A percentile compares a stretch with the other conserved stretches of the same genome.
These are phyloP conservation scores for Pseudisothecium myosuroides DNA, from an alignment of 225 moss, liverwort and hornwort species.

Conservation along the genomic window DNA sequence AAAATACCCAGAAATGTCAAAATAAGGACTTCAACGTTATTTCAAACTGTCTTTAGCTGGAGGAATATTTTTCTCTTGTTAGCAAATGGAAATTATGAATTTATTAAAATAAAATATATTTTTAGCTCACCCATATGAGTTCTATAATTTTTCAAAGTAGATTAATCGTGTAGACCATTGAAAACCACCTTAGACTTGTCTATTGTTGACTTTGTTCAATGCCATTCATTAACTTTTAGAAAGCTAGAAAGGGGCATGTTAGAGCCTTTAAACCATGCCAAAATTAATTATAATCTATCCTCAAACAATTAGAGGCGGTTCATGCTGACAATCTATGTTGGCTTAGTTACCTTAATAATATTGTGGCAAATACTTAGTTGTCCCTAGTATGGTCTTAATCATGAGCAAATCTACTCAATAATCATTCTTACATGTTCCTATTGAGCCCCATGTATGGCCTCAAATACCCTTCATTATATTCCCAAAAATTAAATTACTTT, in stretches of 20 bases:
- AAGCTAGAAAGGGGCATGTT: neutral
- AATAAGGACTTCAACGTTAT: neutral
- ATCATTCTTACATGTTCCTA: neutral
- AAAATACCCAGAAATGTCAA: neutral
- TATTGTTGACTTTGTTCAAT: neutral
- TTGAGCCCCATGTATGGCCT: too few species aligned
- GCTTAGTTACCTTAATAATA: too few species aligned
- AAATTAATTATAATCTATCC: too few species aligned
- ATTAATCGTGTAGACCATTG: neutral
- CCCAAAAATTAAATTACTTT: neutral
- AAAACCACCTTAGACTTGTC: neutral
- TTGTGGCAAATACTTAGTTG: neutral
- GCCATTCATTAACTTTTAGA: neutral
- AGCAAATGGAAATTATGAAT: neutral
- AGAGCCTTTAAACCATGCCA: neutral
- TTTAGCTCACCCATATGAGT: neutral
- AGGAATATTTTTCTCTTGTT: neutral
- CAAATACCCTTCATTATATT: neutral
- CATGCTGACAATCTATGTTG: fast-evolving
- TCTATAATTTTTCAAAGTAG: neutral
- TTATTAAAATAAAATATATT: neutral
- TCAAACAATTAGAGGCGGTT: too few species aligned
- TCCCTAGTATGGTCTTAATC: too few species aligned
- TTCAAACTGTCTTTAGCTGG: neutral
- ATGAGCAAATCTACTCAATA: too few species aligned